Evolutionary conservation across 2,329 filamentous ascomycete genomes (phyloP).

Genomic region (Aspergillus tubingensis): DNA sequence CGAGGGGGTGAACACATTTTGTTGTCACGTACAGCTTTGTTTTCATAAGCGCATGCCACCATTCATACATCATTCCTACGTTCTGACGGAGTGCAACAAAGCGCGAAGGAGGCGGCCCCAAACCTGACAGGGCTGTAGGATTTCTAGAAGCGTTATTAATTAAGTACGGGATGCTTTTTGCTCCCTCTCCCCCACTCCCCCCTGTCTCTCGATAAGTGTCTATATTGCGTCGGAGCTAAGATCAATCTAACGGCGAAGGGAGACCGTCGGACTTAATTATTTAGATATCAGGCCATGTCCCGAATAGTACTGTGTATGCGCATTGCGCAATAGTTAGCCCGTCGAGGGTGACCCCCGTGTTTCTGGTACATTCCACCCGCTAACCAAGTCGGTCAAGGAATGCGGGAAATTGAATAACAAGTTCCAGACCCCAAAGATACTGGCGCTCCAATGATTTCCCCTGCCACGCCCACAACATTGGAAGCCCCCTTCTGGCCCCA

Average conservation of each 20-base stretch:
- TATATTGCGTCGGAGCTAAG: too few species aligned
- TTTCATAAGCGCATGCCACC: not conserved
- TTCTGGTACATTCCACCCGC: conserved; percentile 1
- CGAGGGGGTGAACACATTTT: not conserved
- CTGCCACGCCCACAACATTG: too few species aligned
- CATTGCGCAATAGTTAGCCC: too few species aligned
- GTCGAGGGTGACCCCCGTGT: conserved; percentile 27
- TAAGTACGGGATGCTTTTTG: conserved; percentile 45
- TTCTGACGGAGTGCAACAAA: not conserved
- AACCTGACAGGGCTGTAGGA: conserved; percentile 18
- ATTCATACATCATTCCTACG: not conserved
- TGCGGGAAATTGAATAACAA: not conserved
- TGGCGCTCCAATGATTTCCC: too few species aligned
- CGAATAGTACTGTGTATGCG: too few species aligned
- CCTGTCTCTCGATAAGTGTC: too few species aligned
- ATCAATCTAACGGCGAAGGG: too few species aligned
- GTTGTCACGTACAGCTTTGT: not conserved
- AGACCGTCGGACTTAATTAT: too few species aligned
- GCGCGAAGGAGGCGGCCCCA: conserved; percentile 15
- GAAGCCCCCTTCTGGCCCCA: too few species aligned
- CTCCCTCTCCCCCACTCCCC: too few species aligned
- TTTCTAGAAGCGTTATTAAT: too few species aligned
- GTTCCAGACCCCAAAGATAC: not conserved
- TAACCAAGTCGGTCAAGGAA: not conserved
- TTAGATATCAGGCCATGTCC: too few species aligned